Base-by-base conservation (phyloP, 352 stramenopile genomes). In the Globisporangium nagaii region DNA sequence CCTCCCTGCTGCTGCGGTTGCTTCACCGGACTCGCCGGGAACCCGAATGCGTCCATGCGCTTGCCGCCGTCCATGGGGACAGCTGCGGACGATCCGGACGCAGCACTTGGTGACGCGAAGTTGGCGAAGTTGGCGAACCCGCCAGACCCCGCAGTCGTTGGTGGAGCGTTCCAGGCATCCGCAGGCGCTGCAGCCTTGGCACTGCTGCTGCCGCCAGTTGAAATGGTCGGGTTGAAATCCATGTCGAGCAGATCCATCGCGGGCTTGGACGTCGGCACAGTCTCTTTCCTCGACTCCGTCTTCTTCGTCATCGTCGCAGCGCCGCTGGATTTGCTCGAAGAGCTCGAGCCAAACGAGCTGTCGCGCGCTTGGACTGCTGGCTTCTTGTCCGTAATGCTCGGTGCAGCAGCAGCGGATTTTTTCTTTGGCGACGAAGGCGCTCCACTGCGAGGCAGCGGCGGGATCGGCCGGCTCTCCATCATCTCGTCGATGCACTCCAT, bases 401-500 rank as follows among this genome's bases (percentile, higher is more conserved):
- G 24, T 10, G 36, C 25, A 31, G 44, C 25, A n/a, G n/a, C n/a
- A n/a, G n/a, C n/a, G n/a, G n/a, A n/a, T 60, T 68, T 63, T 37
- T 67, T 71, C 32, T 65, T 72, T 53, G 60, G 62, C 12, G 64
- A 71, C 10, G 56, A 40, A 4, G 63, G 60, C 0, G 48, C 50
- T 4, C 53, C 35, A 15, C 49, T 3, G 34, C 34, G 27, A 32
- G 55, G 51, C 12, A 74, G 49, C 7, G 68, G 64, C 15, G 74
- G 75, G 20, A 88, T 61, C 34, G 74, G 62, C 11, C 71, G 63
- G 10, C 58, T 58, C 8, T 68, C 68, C 30, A 87, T 60, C 47
- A 92, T 48, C 25, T 79, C 84, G 44, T 90, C 74, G 9, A 93
- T 84, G 61, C 85, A 97, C 15, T 95, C 77, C 61, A 98, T 93